Evolutionary conservation across 495 filamentous ascomycete species (phyloP).

Genomic region (Penicillium antarcticum): DNA sequence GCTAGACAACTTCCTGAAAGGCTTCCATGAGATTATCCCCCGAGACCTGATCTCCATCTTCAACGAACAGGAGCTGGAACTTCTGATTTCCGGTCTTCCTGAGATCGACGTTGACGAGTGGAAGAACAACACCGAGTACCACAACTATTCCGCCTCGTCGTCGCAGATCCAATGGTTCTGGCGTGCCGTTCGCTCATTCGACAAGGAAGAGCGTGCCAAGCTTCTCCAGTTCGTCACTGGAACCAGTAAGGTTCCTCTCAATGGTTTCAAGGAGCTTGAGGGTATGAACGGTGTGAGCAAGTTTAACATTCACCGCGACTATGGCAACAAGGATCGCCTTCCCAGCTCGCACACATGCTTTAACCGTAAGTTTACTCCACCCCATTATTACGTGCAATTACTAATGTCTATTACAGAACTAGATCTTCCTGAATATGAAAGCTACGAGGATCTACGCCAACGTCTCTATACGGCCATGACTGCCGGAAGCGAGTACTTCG

Average conservation of each 20-base stretch:
- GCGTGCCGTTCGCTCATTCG: slow-evolving; percentile 95
- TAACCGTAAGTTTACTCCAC: slow-evolving; percentile 74
- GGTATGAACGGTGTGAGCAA: slow-evolving; percentile 98
- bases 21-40: slow-evolving; percentile 97
- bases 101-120: slow-evolving; percentile 98
- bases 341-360: slow-evolving; percentile 98
- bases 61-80: slow-evolving; percentile 96
- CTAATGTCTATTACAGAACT: slow-evolving; percentile 67
- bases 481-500: slow-evolving; percentile 94
- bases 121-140: slow-evolving; percentile 98
- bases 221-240: slow-evolving; percentile 97
- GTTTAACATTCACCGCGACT: slow-evolving; percentile 99
- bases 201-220: slow-evolving; percentile 98
- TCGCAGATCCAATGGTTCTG: slow-evolving; percentile 99
- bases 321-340: slow-evolving; percentile 94
- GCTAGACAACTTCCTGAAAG: slow-evolving; percentile 91
- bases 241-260: slow-evolving; percentile 96
- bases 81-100: slow-evolving; percentile 94
- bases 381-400: background rate
- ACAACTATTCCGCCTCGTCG: slow-evolving; percentile 93
- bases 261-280: slow-evolving; percentile 98
- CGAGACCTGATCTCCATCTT: slow-evolving; percentile 95
- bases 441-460: slow-evolving; percentile 83
- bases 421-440: slow-evolving; percentile 97
- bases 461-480: slow-evolving; percentile 93